Evolutionary conservation across 1,139 yeast genomes (phyloP).

Genomic region (Diutina catenulata): DNA sequence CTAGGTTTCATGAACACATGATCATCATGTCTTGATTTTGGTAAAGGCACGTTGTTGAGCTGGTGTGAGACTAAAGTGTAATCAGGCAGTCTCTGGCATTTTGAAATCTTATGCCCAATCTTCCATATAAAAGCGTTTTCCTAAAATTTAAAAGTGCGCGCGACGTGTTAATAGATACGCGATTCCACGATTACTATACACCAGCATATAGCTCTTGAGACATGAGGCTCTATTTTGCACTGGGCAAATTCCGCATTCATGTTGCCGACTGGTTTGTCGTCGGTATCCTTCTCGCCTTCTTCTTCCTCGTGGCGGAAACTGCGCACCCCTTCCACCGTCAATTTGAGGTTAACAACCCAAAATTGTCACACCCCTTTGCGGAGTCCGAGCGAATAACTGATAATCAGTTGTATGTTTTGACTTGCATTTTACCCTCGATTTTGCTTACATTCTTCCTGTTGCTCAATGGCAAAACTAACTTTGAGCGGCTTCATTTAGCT

Average conservation of each 20-base stretch:
- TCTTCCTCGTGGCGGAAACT: slow-evolving; percentile 24
- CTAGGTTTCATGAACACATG: too few species aligned
- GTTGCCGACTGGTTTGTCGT: slow-evolving; percentile 24
- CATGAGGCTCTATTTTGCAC: slow-evolving; percentile 1
- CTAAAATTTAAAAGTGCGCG: too few species aligned
- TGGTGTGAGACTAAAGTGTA: too few species aligned
- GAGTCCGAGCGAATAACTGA: slow-evolving; percentile 45
- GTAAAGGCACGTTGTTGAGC: too few species aligned
- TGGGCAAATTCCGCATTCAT: not conserved
- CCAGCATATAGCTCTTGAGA: too few species aligned
- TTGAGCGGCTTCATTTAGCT: not conserved
- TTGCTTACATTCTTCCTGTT: slow-evolving; percentile 1
- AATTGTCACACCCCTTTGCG: slow-evolving; percentile 64
- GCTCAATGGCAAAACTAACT: not conserved
- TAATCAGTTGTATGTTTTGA: slow-evolving; percentile 11
- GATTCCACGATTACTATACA: too few species aligned
- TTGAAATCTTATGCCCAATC: too few species aligned
- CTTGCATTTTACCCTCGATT: slow-evolving; percentile 6
- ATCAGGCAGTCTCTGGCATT: too few species aligned
- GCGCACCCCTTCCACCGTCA: slow-evolving; percentile 19
- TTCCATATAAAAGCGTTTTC: too few species aligned
- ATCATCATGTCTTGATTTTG: too few species aligned
- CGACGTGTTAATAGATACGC: too few species aligned
- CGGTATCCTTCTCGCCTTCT: slow-evolving; percentile 16
- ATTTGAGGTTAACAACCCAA: slow-evolving; percentile 19